Conservation (phyloP, 2,329 filamentous ascomycete genomes). For the Hortaea werneckii region DNA sequence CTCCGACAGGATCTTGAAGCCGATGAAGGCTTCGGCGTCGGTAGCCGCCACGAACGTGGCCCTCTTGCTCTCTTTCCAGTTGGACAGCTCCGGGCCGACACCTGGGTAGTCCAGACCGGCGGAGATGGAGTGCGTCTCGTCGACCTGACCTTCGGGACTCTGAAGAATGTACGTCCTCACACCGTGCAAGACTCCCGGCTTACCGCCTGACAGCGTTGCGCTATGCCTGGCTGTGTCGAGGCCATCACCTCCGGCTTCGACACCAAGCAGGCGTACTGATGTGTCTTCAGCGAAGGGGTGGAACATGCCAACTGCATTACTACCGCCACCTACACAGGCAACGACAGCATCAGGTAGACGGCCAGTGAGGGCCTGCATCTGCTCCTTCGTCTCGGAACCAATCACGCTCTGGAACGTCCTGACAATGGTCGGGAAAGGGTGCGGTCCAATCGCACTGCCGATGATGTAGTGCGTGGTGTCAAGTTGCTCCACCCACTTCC, state of each 20-base stretch:
- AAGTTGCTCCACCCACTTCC: slow-evolving; percentile 86
- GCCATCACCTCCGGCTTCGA: slow-evolving; percentile 92
- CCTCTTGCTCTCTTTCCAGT: slow-evolving; percentile 83
- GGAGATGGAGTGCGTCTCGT: slow-evolving; percentile 90
- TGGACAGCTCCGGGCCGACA: slow-evolving; percentile 82
- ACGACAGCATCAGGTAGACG: slow-evolving; percentile 94
- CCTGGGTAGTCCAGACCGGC: slow-evolving; percentile 95
- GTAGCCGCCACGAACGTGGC: slow-evolving; percentile 87
- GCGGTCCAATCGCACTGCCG: slow-evolving; percentile 90
- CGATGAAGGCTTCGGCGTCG: slow-evolving; percentile 78
- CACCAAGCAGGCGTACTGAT: slow-evolving; percentile 77
- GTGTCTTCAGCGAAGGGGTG: slow-evolving; percentile 84
- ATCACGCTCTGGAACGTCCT: slow-evolving; percentile 97
- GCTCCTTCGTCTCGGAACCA: slow-evolving; percentile 83
- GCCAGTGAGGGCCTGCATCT: slow-evolving; percentile 74
- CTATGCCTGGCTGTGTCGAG: slow-evolving; percentile 76
- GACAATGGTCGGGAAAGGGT: slow-evolving; percentile 96
- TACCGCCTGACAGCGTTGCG: slow-evolving; percentile 76
- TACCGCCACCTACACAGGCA: slow-evolving; percentile 90
- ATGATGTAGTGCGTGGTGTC: slow-evolving; percentile 97
- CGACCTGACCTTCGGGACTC: slow-evolving; percentile 84
- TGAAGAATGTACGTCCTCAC: slow-evolving; percentile 94
- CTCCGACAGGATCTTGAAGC: slow-evolving; percentile 75
- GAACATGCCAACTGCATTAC: slow-evolving; percentile 96
- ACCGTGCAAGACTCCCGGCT: slow-evolving; percentile 88